These are phyloP conservation scores for Arabidopsis hybrid DNA, from an alignment of 441 rosid genomes.

Conservation along the genomic window DNA sequence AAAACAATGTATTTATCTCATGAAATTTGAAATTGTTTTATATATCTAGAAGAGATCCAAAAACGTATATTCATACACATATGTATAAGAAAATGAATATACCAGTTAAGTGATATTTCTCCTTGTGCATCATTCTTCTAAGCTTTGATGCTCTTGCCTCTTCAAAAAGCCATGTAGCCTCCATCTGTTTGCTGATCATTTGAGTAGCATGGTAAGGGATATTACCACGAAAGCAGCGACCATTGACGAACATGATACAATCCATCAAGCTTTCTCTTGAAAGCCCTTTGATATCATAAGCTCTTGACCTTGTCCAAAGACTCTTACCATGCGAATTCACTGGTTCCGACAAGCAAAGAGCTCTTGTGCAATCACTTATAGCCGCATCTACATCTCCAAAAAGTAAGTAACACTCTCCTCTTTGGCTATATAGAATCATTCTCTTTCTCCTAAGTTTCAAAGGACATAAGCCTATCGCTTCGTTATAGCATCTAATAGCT, in stretches of 20 bases:
- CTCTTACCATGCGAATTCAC: conserved; percentile 67
- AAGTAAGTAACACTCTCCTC: conserved; percentile 73
- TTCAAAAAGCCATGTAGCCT: conserved; percentile 73
- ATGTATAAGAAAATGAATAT: background rate
- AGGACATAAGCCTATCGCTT: conserved; percentile 68
- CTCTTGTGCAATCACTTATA: conserved; percentile 83
- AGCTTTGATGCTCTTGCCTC: conserved; percentile 41
- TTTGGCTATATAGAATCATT: conserved; percentile 65
- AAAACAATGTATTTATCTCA: background rate
- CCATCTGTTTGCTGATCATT: conserved; percentile 80
- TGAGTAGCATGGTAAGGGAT: conserved; percentile 68
- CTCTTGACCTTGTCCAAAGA: conserved; percentile 92
- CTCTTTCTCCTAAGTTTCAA: conserved; percentile 64
- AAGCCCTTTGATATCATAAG: conserved; percentile 77
- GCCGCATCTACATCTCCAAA: conserved; percentile 59
- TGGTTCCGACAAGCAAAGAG: conserved; percentile 59
- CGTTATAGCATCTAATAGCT: conserved; percentile 54
- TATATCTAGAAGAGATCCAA: background rate
- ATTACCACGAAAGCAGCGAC: conserved; percentile 45
- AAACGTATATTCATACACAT: background rate
- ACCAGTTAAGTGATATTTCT: conserved; percentile 33
- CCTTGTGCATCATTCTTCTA: conserved; percentile 9
- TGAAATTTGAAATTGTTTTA: background rate
- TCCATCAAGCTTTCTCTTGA: conserved; percentile 85
- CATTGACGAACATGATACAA: conserved; percentile 64